These are phyloP conservation scores for Geotrichum phurueaensis DNA, from an alignment of 1,139 yeast genomes.

Conservation along the genomic window DNA sequence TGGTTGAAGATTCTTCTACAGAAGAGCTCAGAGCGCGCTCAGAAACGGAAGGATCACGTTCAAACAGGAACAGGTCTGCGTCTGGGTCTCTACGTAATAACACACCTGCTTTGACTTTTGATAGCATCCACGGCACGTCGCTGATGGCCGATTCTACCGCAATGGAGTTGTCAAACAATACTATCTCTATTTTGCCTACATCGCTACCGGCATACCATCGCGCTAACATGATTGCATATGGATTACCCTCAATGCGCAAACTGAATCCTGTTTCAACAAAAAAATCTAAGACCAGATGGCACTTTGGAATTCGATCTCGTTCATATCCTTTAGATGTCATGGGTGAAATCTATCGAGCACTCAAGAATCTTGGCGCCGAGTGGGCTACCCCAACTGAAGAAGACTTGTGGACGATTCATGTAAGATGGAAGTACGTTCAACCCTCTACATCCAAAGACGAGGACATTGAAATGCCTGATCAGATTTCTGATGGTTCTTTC, in stretches of 20 bases:
- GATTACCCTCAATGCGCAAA: constrained; percentile 40
- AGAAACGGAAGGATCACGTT: constrained; percentile 3
- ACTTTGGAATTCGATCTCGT: constrained; percentile 93
- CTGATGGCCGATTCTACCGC: constrained; percentile 27
- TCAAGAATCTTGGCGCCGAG: constrained; percentile 90
- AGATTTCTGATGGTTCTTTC: constrained; percentile 5
- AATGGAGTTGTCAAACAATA: constrained; percentile 42
- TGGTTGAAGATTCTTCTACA: constrained; percentile 26
- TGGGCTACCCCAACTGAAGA: constrained; percentile 89
- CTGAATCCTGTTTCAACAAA: constrained; percentile 72
- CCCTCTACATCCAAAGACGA: constrained; percentile 20
- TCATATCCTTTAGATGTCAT: constrained; percentile 96
- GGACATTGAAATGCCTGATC: constrained; percentile 10
- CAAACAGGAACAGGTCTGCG: constrained; percentile 17
- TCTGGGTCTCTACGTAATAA: constrained; percentile 23
- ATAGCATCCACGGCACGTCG: constrained; percentile 32
- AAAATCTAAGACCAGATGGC: constrained; percentile 95
- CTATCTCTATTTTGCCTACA: constrained; percentile 88
- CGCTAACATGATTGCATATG: constrained; percentile 67
- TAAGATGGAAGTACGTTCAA: constrained; percentile 66
- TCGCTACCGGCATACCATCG: constrained; percentile 91
- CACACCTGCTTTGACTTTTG: constrained; percentile 35
- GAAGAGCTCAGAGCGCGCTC: constrained; percentile 15
- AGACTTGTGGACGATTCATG: constrained; percentile 93
- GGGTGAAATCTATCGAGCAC: constrained; percentile 96